Evolutionary conservation across 306 rosid genomes (phyloP), one percentile per base, ranked within the genome.

Genomic region (Pyrus pyrifolia): DNA sequence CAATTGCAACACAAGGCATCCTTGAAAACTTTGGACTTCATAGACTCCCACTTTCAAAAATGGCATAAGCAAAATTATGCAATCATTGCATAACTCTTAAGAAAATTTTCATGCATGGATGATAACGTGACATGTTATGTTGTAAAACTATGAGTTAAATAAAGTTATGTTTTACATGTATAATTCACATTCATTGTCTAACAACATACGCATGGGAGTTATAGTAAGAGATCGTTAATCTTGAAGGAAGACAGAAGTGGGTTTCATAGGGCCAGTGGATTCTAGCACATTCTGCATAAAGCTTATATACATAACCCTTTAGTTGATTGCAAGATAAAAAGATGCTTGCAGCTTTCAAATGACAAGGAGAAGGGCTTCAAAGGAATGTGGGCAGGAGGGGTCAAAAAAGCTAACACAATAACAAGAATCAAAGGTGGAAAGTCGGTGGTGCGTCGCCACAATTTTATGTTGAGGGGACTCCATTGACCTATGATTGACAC

Each of bases 1-100:
- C 78, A 79, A 79, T 84, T 74, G 62, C 31, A 59, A 72, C 64
- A 64, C 64, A 65, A 17, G 61, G 90, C 78, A 84, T 76, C 89
- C 85, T 83, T 85, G 87, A 89, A 79, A 57, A 64, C 45, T 23
- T 63, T 49, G 53, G n/a, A 30, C 35, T 73, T 45, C 69, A 29
- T 18, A 67, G 70, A 69, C 70, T 71, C 59, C 78, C 67, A 45
- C 31, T 45, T 45, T 23, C 1, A 22, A 58, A 21, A 17, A 46
- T 49, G 58, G 40, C 42, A 31, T 25, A 29, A 31, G 18, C 63
- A 61, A 76, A 74, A 18, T 52, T 44, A 61, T 40, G 40, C 4
- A 30, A 11, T 31, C 74, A 60, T 46, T 45, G 1, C 3, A 3
- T 11, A 58, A 58, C 11, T 58, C 62, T 9, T n/a, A 9, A 9